These are phyloP conservation scores for Prunus davidiana DNA, from an alignment of 306 rosid genomes.

Conservation along the genomic window DNA sequence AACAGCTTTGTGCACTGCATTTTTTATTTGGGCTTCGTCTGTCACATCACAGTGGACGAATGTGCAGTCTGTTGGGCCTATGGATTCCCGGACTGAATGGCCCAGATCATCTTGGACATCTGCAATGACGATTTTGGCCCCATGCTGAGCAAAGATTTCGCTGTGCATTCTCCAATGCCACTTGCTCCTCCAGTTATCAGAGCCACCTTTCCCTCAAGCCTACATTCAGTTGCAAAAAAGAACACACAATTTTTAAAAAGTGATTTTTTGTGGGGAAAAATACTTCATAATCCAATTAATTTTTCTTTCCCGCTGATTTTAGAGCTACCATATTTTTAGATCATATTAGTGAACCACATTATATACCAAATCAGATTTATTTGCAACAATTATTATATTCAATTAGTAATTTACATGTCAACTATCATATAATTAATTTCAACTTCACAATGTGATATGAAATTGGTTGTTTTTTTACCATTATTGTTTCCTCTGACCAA, in stretches of 20 bases:
- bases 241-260: background rate
- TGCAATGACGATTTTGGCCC: constrained; percentile 63
- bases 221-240: background rate
- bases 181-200: constrained; percentile 88
- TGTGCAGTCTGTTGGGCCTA: constrained; percentile 36
- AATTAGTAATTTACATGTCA: too few relatives aligned
- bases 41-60: constrained; percentile 73
- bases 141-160: constrained; percentile 53
- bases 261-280: background rate
- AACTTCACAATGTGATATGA: too few relatives aligned
- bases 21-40: constrained; percentile 56
- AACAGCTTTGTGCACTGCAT: constrained; percentile 37
- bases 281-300: background rate
- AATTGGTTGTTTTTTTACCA: too few relatives aligned
- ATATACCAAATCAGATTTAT: background rate
- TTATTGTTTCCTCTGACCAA: too few relatives aligned
- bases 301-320: background rate
- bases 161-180: constrained; percentile 69
- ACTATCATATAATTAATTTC: too few relatives aligned
- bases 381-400: too few relatives aligned
- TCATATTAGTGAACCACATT: background rate
- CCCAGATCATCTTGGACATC: constrained; percentile 80
- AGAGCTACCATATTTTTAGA: background rate
- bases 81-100: constrained; percentile 20
- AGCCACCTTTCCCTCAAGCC: constrained; percentile 82